Base-by-base conservation (phyloP, 73 alveolate genomes). In the Paramecium pentaurelia region DNA sequence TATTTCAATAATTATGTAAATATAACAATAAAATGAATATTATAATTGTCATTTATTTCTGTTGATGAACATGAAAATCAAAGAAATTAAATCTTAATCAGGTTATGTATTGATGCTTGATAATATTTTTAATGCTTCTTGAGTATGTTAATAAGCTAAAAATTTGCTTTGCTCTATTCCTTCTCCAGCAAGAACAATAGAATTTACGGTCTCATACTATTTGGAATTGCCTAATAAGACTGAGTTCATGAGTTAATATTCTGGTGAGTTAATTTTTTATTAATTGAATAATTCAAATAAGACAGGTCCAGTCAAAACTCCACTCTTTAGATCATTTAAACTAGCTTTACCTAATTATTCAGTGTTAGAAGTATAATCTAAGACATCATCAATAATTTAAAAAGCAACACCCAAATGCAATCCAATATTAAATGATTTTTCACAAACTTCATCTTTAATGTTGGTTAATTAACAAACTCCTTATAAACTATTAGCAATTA, bases 301-400 rank as follows among this genome's bases (percentile, higher is more conserved):
- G 6, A 89, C 94, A 6, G 94, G 94, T 68, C 92, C 94, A 51
- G 94, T 89, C 25, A 89, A 75, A 30, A 71, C 84, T 25, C 94
- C 94, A 71, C 75, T 83, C 30, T 89, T 89, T 7, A 89, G 75
- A 71, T 89, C 94, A 71, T 64, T 83, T 16, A 89, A 30, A 44
- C 49, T 83, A 8, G 90, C 44, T 36, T 89, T 89, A 42, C 94
- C 94, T 28, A 89, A 71, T 71, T 89, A 28, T 47, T 77, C 90
- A 45, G 92, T 34, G 28, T 44, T 83, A 2, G 83, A 42, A 6
- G 94, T 89, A 73, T 89, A 89, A 89, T 89, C 94, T 45, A 89
- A 83, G 28, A 89, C 84, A 71, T 89, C 94, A 71, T 89, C 94
- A 20, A 83, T 83, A 1, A 89, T 32, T 89, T 88, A 71, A n/a